A percentile compares a stretch with the other conserved stretches of the same genome.
phyloP scores from a whole-genome alignment of 2,329 filamentous ascomycete species.

The Knoxdaviesia capensis region DNA sequence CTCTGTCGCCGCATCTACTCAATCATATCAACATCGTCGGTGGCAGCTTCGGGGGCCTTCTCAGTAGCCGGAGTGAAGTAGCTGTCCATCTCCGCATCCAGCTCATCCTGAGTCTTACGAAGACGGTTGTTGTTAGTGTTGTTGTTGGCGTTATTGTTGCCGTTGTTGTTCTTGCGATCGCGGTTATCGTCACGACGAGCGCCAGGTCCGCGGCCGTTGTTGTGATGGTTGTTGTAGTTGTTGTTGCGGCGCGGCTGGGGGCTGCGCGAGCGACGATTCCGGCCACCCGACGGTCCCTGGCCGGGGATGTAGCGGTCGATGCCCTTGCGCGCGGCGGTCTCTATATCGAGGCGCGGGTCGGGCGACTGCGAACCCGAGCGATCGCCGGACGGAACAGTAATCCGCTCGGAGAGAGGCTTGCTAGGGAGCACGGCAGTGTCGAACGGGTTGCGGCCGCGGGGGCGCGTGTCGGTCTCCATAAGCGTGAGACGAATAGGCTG shows the following conservation, averaged over 20 bases:
- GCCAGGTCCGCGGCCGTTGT: conserved; percentile 28
- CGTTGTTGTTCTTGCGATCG: conserved; percentile 9
- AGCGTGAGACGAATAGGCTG: conserved; percentile 63
- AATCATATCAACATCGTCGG: conserved; percentile 52
- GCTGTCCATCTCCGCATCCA: conserved; percentile 93
- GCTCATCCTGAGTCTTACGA: conserved; percentile 75
- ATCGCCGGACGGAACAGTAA: conserved; percentile 26
- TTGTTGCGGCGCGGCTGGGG: conserved; percentile 32
- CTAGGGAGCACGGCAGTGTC: conserved; percentile 33
- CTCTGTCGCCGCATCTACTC: conserved; percentile 19
- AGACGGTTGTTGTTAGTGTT: conserved; percentile 31
- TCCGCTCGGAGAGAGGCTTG: conserved; percentile 38
- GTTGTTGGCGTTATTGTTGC: conserved; percentile 16
- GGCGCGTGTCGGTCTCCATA: conserved; percentile 26
- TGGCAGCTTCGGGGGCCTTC: conserved; percentile 8
- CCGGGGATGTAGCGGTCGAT: conserved; percentile 69
- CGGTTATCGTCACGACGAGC: conserved; percentile 19
- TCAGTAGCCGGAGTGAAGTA: conserved; percentile 43
- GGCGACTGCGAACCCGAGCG: conserved; percentile 45
- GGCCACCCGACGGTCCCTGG: conserved; percentile 7
- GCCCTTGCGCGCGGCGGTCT: conserved; percentile 40
- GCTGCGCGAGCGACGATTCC: conserved; percentile 32
- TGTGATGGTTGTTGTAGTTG: conserved; percentile 8
- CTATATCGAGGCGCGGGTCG: conserved; percentile 23
- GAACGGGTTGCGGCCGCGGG: conserved; percentile 28